A percentile compares a stretch with the other conserved stretches of the same genome.
These are phyloP conservation scores for Eucalyptus urophylla DNA, from an alignment of 345 rosid genomes.

Conservation along the genomic window DNA sequence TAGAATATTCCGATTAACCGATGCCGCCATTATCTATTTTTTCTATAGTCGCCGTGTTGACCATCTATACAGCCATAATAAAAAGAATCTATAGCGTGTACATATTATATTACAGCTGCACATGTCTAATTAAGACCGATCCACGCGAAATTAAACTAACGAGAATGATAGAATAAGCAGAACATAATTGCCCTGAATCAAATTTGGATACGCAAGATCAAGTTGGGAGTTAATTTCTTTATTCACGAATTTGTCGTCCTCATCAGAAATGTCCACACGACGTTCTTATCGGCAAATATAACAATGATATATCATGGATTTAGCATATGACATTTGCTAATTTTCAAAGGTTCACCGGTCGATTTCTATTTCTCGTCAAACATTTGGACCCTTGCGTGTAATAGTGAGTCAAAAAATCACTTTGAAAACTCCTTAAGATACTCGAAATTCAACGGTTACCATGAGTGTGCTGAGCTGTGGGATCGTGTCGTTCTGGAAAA, in stretches of 20 bases:
- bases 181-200: not conserved
- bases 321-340: not conserved
- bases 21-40: not conserved
- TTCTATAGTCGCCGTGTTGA: not conserved
- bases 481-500: not conserved
- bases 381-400: not conserved
- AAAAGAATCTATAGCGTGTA: not conserved
- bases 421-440: not conserved
- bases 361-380: not conserved
- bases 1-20: not conserved
- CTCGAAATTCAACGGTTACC: not conserved
- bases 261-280: not conserved
- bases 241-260: not conserved
- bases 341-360: not conserved
- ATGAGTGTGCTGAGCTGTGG: not conserved
- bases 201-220: not conserved
- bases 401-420: not conserved
- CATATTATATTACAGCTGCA: not conserved
- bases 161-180: not conserved
- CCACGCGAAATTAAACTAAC: rapidly evolving
- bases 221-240: not conserved
- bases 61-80: not conserved
- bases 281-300: not conserved
- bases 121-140: not conserved
- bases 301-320: not conserved